These are phyloP conservation scores for Podila epigama DNA, from an alignment of 192 early-diverging fungal genomes.

Conservation along the genomic window DNA sequence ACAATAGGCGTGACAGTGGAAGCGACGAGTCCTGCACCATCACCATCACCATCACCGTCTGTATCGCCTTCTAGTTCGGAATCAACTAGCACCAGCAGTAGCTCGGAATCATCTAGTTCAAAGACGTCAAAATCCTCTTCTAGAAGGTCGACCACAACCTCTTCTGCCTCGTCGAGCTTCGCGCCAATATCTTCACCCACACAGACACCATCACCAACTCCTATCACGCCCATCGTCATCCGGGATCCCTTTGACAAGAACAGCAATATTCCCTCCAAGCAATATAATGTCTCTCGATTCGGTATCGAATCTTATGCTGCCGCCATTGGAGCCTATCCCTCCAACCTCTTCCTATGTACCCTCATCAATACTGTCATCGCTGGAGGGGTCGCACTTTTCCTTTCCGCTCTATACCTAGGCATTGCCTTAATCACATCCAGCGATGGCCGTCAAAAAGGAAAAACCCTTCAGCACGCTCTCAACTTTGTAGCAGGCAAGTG, in stretches of 20 bases:
- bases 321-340: conserved; percentile 34
- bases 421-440: conserved; percentile 15
- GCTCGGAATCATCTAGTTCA: too few species aligned
- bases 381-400: conserved; percentile 24
- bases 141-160: neutral
- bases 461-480: conserved; percentile 38
- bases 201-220: neutral
- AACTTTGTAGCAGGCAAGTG: conserved; percentile 36
- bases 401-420: conserved; percentile 16
- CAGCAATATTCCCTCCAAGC: neutral
- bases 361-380: conserved; percentile 28
- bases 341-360: conserved; percentile 23
- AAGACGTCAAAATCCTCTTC: neutral
- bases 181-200: neutral
- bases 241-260: conserved; percentile 18
- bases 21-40: neutral
- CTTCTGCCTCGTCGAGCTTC: too few species aligned
- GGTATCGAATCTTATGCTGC: conserved; percentile 43
- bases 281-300: conserved; percentile 28
- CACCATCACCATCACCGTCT: neutral
- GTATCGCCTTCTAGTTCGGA: neutral
- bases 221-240: conserved; percentile 5
- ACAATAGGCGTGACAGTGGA: too few species aligned
- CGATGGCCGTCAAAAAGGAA: conserved; percentile 34
- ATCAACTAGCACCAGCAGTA: neutral